Conservation (phyloP, 805 yeast genomes). For the Wickerhamiella siamensis region DNA sequence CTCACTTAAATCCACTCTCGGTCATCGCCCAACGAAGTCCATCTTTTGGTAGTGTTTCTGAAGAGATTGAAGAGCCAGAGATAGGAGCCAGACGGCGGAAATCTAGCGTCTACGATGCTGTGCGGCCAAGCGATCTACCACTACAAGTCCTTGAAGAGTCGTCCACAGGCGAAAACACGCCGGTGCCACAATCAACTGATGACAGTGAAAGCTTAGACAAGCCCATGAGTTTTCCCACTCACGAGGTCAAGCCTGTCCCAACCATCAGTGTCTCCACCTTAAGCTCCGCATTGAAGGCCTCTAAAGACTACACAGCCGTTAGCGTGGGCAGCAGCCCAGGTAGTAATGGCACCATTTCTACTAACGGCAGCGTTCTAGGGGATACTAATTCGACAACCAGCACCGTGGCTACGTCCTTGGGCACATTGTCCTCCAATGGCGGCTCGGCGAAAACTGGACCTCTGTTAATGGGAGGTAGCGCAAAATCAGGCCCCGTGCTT, state of each 20-base stretch:
- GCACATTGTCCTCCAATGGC: neutral
- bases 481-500: slow-evolving; percentile 2
- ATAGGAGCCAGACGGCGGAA: neutral
- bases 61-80: neutral
- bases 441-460: slow-evolving; percentile 2
- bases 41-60: neutral
- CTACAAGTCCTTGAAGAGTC: neutral
- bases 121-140: slow-evolving; percentile 1
- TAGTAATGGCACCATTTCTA: neutral
- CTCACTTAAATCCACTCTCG: neutral
- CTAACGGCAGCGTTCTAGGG: neutral
- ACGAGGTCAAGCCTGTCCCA: neutral
- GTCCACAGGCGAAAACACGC: neutral
- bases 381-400: neutral
- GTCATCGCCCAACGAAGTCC: neutral
- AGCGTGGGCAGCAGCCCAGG: no score
- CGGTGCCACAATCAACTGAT: neutral
- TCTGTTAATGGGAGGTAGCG: neutral
- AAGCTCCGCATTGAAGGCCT: neutral
- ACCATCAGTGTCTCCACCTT: neutral
- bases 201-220: neutral
- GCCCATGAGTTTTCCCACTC: neutral
- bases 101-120: neutral
- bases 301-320: neutral
- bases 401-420: neutral